phyloP scores from a whole-genome alignment of 768 basidiomycete genomes.

The Mycena capillaripes region DNA sequence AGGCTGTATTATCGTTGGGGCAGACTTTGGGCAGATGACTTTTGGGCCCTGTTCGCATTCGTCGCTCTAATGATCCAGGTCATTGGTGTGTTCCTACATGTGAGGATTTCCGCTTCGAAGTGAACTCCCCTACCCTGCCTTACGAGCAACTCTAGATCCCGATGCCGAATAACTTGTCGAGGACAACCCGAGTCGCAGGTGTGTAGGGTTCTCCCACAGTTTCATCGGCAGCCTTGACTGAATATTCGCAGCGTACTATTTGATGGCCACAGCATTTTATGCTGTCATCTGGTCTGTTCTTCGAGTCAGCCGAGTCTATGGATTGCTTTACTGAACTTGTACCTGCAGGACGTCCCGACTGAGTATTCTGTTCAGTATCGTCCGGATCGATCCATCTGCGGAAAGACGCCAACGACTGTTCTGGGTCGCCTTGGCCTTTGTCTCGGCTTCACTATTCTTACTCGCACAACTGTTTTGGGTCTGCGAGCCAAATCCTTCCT shows the following conservation, averaged over 20 bases:
- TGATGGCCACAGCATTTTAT: constrained; percentile 54
- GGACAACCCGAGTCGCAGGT: constrained; percentile 27
- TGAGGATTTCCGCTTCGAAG: neutral
- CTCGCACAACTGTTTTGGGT: constrained; percentile 61
- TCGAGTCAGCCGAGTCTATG: no score
- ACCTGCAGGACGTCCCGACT: constrained; percentile 55
- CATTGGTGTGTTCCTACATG: constrained; percentile 6
- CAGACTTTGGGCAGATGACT: constrained; percentile 4
- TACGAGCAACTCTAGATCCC: constrained; percentile 1
- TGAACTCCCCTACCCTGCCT: neutral
- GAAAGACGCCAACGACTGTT: constrained; percentile 42
- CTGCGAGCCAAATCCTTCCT: constrained; percentile 53
- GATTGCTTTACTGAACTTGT: neutral
- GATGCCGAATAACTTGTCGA: constrained; percentile 13
- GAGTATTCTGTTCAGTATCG: constrained; percentile 68
- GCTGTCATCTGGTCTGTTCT: constrained; percentile 47
- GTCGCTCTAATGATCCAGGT: neutral
- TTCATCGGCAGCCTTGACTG: neutral
- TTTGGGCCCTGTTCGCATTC: constrained; percentile 3
- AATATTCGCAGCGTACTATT: constrained; percentile 46
- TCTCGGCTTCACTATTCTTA: constrained; percentile 51
- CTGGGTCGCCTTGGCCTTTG: constrained; percentile 47
- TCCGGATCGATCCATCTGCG: constrained; percentile 61
- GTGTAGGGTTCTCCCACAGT: no score
- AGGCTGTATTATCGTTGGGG: neutral